Evolutionary conservation across 2,329 filamentous ascomycete species (phyloP), one percentile per base, ranked within the genome.

Genomic region (Thelonectria discophora): DNA sequence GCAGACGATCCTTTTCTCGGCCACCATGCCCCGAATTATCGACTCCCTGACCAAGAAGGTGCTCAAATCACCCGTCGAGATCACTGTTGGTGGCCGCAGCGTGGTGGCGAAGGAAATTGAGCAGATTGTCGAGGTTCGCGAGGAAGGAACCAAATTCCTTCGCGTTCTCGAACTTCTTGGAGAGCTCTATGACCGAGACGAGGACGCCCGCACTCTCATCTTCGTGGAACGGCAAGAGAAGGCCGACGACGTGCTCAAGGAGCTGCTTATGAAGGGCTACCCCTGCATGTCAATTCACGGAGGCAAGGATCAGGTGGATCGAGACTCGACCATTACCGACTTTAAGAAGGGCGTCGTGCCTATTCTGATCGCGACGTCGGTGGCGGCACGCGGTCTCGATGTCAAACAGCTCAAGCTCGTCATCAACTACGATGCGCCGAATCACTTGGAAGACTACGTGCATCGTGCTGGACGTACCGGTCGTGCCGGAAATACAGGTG

Each of bases 391-490:
- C 76, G 95, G 95, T 63, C 82, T 99, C 42, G 95, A 99, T 75
- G 94, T 99, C 46, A 97, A 97, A 78, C 93, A 97, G 75, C 84
- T 99, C 34, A 97, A 96, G 77, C 85, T 98, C 32, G 95, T 99
- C 55, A 89, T 99, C 79, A 98, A 98, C 78, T 97, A 93, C 74
- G 94, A 97, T 73, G 92, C 90, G 1, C 94, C 94, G 1, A 97
- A 97, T 72, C 94, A 98, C 78, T 79, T 97, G 64, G 95, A 99
- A 78, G 95, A 98, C 74, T 98, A 98, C 72, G 94, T 98, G 42
- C 95, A 97, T 76, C 90, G 95, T 65, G 93, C 92, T 57, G 95
- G 95, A 49, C 92, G 95, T 70, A 98, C 95, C 8, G 95, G 95
- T 11, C 90, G 95, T 74, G 95, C 95, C 47, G 95, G 95, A 42